Conservation (phyloP, 345 rosid species). For the Mercurialis annua region DNA sequence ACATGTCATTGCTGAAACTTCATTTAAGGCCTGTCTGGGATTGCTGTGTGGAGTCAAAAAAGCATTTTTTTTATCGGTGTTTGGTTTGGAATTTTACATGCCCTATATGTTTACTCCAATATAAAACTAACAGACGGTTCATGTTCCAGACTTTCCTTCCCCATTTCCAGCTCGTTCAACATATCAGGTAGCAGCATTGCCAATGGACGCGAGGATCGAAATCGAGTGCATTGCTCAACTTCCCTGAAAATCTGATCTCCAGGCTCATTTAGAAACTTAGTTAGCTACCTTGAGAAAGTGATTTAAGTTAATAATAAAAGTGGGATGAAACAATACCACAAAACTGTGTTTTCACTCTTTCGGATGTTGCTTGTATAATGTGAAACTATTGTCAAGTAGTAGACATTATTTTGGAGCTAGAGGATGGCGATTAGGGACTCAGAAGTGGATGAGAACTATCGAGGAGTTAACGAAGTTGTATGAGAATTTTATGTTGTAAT, state of each 20-base stretch:
- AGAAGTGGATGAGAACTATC: neutral
- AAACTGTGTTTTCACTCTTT: neutral
- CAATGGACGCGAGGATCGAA: constrained; percentile 80
- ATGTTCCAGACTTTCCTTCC: constrained; percentile 68
- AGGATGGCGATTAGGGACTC: neutral
- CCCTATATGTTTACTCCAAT: too few species aligned
- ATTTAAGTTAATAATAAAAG: constrained; percentile 5
- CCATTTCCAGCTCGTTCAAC: constrained; percentile 90
- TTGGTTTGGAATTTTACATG: too few species aligned
- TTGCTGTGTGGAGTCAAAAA: too few species aligned
- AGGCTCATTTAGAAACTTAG: neutral
- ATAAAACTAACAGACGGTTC: too few species aligned
- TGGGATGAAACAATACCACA: neutral
- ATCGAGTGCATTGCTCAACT: constrained; percentile 90
- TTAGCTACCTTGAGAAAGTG: neutral
- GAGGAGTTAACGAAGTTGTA: neutral
- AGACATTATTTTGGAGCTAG: neutral
- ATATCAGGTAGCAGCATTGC: constrained; percentile 93
- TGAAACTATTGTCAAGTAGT: neutral
- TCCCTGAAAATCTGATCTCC: constrained; percentile 12
- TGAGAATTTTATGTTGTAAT: neutral
- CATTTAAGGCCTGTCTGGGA: too few species aligned
- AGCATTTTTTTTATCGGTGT: too few species aligned
- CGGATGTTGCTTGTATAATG: neutral
- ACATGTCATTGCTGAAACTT: neutral